Conservation (phyloP, 306 rosid species). For the Rosa chinensis region DNA sequence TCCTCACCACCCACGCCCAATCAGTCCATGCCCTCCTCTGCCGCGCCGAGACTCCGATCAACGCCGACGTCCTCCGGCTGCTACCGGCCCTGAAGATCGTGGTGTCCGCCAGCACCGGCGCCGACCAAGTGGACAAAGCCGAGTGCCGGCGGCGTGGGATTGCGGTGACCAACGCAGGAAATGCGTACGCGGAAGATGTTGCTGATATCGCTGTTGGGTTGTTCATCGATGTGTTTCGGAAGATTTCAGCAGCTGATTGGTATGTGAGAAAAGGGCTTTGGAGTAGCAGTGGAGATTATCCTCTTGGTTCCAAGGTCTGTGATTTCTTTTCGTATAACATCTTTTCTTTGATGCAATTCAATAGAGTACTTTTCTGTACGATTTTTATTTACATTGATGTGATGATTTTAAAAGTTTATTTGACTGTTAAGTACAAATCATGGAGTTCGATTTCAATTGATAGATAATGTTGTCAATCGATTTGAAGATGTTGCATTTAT, state of each 20-base stretch:
- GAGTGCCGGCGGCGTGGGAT: slow-evolving; percentile 20
- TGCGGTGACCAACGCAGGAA: slow-evolving; percentile 31
- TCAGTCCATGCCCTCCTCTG: slow-evolving; percentile 36
- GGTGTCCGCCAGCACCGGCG: neutral
- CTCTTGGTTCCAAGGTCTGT: slow-evolving; percentile 37
- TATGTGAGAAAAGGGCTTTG: slow-evolving; percentile 24
- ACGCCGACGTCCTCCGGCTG: slow-evolving; percentile 14
- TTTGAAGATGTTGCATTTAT: too few species aligned
- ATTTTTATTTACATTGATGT: neutral
- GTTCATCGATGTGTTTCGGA: slow-evolving; percentile 38
- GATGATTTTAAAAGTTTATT: neutral
- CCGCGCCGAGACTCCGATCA: neutral
- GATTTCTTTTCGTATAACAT: too few species aligned
- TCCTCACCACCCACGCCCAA: slow-evolving; percentile 15
- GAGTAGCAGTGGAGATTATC: slow-evolving; percentile 17
- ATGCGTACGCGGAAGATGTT: slow-evolving; percentile 33
- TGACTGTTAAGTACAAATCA: too few species aligned
- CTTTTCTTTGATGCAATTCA: neutral
- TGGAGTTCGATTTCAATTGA: too few species aligned
- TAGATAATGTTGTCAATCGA: too few species aligned
- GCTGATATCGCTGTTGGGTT: slow-evolving; percentile 48
- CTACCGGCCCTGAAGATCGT: slow-evolving; percentile 5
- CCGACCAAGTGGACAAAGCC: neutral
- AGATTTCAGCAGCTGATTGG: slow-evolving; percentile 35
- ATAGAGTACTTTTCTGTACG: too few species aligned